These are phyloP conservation scores for Suillus variegatus DNA, from an alignment of 768 basidiomycete species.

Conservation along the genomic window DNA sequence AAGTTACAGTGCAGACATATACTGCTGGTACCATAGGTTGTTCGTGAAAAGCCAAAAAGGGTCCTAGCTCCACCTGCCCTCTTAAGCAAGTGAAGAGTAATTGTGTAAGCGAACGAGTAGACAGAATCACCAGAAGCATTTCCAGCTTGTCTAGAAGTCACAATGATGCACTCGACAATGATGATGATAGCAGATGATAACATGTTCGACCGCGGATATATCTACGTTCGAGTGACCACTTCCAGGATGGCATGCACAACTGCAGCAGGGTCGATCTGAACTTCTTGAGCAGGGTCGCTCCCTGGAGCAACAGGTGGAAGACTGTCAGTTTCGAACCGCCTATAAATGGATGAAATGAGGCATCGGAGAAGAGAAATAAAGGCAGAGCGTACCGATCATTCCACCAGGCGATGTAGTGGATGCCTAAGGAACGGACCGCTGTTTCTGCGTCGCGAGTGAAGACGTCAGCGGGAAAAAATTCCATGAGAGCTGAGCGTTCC, in stretches of 20 bases:
- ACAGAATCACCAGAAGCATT: not conserved
- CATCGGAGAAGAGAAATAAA: conserved; percentile 5
- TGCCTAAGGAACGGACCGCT: conserved; percentile 51
- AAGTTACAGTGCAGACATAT: not conserved
- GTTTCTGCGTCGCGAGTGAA: conserved; percentile 66
- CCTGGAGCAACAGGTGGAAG: conserved; percentile 37
- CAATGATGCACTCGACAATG: not conserved
- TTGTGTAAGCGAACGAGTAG: not conserved
- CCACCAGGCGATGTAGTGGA: conserved; percentile 64
- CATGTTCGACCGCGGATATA: not conserved
- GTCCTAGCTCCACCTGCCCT: not conserved
- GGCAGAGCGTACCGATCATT: conserved; percentile 32
- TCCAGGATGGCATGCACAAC: conserved; percentile 40
- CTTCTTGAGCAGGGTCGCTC: conserved; percentile 20
- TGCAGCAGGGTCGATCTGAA: conserved; percentile 42
- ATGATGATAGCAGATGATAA: not conserved
- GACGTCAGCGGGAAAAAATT: conserved; percentile 70
- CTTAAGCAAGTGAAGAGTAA: not conserved
- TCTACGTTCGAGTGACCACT: not conserved
- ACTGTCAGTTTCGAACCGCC: conserved; percentile 35
- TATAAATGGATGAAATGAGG: conserved; percentile 20
- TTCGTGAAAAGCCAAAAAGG: not conserved
- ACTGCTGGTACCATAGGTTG: not conserved
- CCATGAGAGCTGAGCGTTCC: conserved; percentile 64
- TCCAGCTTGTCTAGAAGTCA: not conserved